Percentiles rank a stretch among this genome's conserved stretches.
phyloP scores from a whole-genome alignment of 495 filamentous ascomycete genomes.

The Penicillium lividum region DNA sequence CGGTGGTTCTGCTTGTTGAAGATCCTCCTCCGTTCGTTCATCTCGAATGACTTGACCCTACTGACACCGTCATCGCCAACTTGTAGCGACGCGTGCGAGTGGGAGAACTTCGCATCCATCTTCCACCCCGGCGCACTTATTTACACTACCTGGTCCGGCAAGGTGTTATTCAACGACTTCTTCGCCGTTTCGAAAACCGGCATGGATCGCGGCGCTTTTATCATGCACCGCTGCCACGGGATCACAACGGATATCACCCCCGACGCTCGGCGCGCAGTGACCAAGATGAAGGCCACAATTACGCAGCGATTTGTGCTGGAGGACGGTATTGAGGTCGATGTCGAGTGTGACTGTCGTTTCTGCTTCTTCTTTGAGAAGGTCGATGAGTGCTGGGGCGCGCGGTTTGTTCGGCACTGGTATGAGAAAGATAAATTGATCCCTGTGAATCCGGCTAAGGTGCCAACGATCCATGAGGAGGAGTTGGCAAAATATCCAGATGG shows the following conservation, averaged over 20 bases:
- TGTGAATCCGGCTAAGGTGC: slow-evolving; percentile 52
- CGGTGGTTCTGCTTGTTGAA: background rate
- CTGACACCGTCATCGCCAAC: too few relatives aligned
- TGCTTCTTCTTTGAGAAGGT: slow-evolving; percentile 60
- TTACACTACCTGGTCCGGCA: slow-evolving; percentile 65
- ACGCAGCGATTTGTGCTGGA: slow-evolving; percentile 60
- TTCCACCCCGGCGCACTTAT: slow-evolving; percentile 59
- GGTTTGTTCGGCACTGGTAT: slow-evolving; percentile 65
- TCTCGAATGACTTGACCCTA: too few relatives aligned
- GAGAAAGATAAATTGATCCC: slow-evolving; percentile 68
- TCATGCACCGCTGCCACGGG: slow-evolving; percentile 67
- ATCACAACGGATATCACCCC: slow-evolving; percentile 55
- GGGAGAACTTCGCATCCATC: slow-evolving; percentile 63
- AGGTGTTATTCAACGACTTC: slow-evolving; percentile 54
- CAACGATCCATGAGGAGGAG: slow-evolving; percentile 47
- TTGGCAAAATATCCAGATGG: slow-evolving; percentile 54
- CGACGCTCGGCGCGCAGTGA: slow-evolving; percentile 51
- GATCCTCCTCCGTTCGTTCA: background rate
- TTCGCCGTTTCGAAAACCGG: slow-evolving; percentile 59
- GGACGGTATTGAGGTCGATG: slow-evolving; percentile 49
- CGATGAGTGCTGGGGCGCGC: slow-evolving; percentile 54
- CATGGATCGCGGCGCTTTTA: slow-evolving; percentile 62
- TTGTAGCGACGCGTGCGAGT: slow-evolving; percentile 57
- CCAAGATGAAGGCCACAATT: slow-evolving; percentile 72
- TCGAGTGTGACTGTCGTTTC: slow-evolving; percentile 64